phyloP scores from a whole-genome alignment of 805 yeast genomes.

The Wickerhamomyces canadensis region DNA sequence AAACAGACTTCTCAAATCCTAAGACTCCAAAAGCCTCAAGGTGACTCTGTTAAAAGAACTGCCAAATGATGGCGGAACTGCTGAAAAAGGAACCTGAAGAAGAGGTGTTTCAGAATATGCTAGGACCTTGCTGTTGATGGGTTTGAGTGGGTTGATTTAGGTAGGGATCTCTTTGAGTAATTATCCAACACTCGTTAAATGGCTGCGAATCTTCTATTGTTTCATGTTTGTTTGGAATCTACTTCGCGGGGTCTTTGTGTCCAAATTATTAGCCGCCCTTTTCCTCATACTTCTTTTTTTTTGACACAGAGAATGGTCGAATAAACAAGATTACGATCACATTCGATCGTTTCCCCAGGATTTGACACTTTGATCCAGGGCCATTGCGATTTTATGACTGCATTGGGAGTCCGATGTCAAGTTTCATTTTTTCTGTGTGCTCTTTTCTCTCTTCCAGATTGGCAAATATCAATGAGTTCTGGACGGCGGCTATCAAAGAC shows the following conservation, averaged over 20 bases:
- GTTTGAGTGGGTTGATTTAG: constrained; percentile 13
- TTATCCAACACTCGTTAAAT: neutral
- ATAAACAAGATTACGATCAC: no score
- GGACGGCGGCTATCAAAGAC: constrained; percentile 1
- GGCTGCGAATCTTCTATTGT: neutral
- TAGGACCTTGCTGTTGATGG: constrained; percentile 7
- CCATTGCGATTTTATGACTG: neutral
- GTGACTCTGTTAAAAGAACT: neutral
- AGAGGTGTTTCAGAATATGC: constrained; percentile 5
- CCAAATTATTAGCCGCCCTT: no score
- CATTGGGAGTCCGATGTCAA: neutral
- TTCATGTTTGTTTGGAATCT: neutral
- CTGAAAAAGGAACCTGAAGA: constrained; percentile 3
- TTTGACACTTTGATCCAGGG: no score
- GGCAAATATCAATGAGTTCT: neutral
- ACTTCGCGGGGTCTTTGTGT: neutral
- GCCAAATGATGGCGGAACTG: constrained; percentile 2
- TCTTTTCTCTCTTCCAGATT: neutral
- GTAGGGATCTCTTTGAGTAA: constrained; percentile 9
- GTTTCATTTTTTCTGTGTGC: neutral
- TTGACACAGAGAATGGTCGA: no score
- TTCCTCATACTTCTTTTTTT: no score
- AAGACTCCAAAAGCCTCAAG: neutral
- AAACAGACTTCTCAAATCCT: no score
- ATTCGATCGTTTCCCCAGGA: no score